phyloP scores from a whole-genome alignment of 2,329 filamentous ascomycete genomes.

The Fusarium fracticaudum region DNA sequence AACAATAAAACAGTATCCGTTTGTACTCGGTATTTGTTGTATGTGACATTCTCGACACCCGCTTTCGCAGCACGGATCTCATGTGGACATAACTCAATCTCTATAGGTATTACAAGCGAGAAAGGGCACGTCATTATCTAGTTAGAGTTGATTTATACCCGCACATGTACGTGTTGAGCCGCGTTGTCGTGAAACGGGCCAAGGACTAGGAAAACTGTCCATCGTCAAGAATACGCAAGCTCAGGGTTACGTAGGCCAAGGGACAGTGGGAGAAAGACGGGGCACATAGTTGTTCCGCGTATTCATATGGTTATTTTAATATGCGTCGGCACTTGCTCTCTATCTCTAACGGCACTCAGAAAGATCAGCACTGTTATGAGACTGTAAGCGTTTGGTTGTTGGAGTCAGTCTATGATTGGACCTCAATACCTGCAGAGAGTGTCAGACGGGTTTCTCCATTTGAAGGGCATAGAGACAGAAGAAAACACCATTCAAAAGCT shows the following conservation, averaged over 20 bases:
- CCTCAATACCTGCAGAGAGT: neutral
- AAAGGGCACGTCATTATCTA: slow-evolving; percentile 17
- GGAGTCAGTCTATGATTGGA: neutral
- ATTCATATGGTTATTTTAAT: neutral
- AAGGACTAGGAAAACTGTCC: neutral
- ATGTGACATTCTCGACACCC: slow-evolving; percentile 4
- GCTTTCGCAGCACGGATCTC: slow-evolving; percentile 21
- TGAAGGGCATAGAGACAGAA: neutral
- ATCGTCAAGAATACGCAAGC: neutral
- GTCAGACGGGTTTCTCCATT: neutral
- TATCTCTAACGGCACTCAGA: neutral
- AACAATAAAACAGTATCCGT: neutral
- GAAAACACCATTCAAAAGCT: neutral
- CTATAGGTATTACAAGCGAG: slow-evolving; percentile 20
- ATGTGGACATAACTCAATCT: slow-evolving; percentile 22
- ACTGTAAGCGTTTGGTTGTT: neutral
- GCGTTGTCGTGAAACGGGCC: slow-evolving; percentile 29
- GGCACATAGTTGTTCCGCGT: neutral
- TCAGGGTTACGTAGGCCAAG: slow-evolving; percentile 19
- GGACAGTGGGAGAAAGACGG: neutral
- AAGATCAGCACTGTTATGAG: neutral
- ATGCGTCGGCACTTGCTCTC: neutral
- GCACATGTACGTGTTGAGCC: slow-evolving; percentile 16
- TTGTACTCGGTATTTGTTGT: neutral
- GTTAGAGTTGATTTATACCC: neutral